Evolutionary conservation across 768 basidiomycete genomes (phyloP), one percentile per base, ranked within the genome.

Genomic region (Russula compacta): DNA sequence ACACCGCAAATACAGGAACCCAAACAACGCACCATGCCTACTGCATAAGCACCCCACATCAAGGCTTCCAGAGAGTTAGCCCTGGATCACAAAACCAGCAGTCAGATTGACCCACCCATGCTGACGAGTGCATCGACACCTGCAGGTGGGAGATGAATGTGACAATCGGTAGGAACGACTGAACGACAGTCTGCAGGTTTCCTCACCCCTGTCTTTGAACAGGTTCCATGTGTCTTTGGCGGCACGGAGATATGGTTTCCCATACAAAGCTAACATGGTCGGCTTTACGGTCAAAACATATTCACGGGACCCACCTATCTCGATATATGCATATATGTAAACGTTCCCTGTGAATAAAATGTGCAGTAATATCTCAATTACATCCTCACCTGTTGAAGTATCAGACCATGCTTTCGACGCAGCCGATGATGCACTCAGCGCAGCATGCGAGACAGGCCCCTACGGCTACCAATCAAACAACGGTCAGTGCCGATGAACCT

Each of bases 151-250:
- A 39, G 54, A 55, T 57, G 55, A 56, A 43, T 54, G 4, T 50
- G 24, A 24, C 39, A 53, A 64, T 53, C 49, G 64, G 29, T 59
- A 35, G 53, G 59, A 33, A 35, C 17, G 46, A 15, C n/a, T 58
- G 59, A 33, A 35, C 17, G 46, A 15, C n/a, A 57, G 32, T 51
- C 32, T 57, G 60, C 44, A 61, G 49, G 6, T 19, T 24, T 46
- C 64, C 58, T 47, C 58, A 67, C 85, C 89, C 58, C 88, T 81
- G 67, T 90, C 86, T 68, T 80, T 81, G 73, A 89, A 82, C 56
- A 91, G 70, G 39, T 80, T 78, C 87, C 87, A 93, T 0, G 92
- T 90, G 70, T 90, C 89, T 71, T 87, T 90, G 0, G 91, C 89
- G 33, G 90, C 90, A 29, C 77, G 70, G 46, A 92, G 79, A 66